phyloP scores from a whole-genome alignment of 148 eudicot genomes.

The Vaccinium macrocarpon region DNA sequence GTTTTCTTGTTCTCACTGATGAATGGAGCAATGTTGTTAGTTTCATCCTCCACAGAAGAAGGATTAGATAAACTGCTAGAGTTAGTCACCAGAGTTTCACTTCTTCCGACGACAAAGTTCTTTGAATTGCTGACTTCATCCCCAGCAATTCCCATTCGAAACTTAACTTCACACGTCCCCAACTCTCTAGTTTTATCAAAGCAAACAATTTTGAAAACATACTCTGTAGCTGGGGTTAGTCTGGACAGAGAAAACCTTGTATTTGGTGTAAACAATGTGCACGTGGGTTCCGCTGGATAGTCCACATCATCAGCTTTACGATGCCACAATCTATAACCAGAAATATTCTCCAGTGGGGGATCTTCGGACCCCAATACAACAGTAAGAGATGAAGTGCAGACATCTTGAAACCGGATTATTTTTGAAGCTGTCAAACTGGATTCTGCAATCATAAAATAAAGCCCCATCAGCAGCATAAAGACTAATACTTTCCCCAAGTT shows the following conservation, averaged over 20 bases:
- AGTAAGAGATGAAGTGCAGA: constrained; percentile 46
- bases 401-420: constrained; percentile 50
- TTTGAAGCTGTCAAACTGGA: constrained; percentile 26
- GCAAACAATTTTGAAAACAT: constrained; percentile 55
- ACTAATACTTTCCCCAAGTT: neutral
- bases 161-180: constrained; percentile 40
- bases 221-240: constrained; percentile 60
- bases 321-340: constrained; percentile 61
- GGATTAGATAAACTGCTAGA: constrained; percentile 90
- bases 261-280: constrained; percentile 46
- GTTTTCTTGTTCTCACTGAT: constrained; percentile 33
- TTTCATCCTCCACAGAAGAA: constrained; percentile 89
- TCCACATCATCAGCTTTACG: constrained; percentile 55
- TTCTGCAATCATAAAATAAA: constrained; percentile 34
- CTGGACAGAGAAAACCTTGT: constrained; percentile 49
- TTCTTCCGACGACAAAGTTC: constrained; percentile 35
- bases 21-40: constrained; percentile 42
- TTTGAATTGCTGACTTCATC: constrained; percentile 20
- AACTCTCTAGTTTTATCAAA: constrained; percentile 38
- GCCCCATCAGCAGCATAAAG: neutral
- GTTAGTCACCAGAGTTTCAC: constrained; percentile 69
- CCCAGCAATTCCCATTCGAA: constrained; percentile 29
- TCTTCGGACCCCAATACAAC: constrained; percentile 45
- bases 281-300: constrained; percentile 53
- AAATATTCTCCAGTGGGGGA: constrained; percentile 23